Conservation (phyloP, 148 eudicot genomes). For the Limonium bicolor region DNA sequence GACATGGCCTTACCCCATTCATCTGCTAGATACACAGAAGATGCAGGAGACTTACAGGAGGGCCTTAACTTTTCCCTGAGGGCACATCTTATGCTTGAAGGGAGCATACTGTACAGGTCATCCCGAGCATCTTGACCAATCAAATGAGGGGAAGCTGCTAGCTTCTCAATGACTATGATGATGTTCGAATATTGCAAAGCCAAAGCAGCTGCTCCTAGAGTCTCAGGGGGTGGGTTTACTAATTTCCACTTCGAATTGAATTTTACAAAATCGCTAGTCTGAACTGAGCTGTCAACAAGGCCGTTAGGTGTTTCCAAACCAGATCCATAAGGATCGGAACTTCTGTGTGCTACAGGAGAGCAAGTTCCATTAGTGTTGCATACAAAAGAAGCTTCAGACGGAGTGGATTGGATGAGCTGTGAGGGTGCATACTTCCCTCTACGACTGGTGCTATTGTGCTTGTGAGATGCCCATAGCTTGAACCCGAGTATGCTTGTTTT, state of each 20-base stretch:
- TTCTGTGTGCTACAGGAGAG: constrained; percentile 12
- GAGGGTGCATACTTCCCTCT: constrained; percentile 8
- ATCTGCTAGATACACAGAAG: constrained; percentile 24
- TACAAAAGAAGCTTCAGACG: constrained; percentile 16
- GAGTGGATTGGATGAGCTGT: not conserved
- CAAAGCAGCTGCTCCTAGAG: constrained; percentile 45
- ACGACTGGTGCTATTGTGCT: constrained; percentile 8
- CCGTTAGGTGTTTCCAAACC: constrained; percentile 9
- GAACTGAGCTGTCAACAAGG: not conserved
- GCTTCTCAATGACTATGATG: constrained; percentile 35
- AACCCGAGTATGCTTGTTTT: constrained; percentile 14
- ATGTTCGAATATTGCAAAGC: constrained; percentile 52
- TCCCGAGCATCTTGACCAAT: constrained; percentile 45
- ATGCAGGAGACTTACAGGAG: constrained; percentile 16
- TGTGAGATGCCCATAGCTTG: constrained; percentile 18
- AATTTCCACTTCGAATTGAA: constrained; percentile 10
- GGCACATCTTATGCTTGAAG: constrained; percentile 20
- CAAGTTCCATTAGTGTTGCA: constrained; percentile 20
- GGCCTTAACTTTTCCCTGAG: constrained; percentile 31
- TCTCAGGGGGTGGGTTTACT: constrained; percentile 23
- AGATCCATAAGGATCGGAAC: constrained; percentile 3
- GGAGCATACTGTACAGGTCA: constrained; percentile 48
- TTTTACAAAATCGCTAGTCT: not conserved
- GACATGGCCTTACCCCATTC: constrained; percentile 42
- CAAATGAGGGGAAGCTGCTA: constrained; percentile 42